These are phyloP conservation scores for Pisolithus thermaeus DNA, from an alignment of 1,284 basidiomycete genomes.

Conservation along the genomic window DNA sequence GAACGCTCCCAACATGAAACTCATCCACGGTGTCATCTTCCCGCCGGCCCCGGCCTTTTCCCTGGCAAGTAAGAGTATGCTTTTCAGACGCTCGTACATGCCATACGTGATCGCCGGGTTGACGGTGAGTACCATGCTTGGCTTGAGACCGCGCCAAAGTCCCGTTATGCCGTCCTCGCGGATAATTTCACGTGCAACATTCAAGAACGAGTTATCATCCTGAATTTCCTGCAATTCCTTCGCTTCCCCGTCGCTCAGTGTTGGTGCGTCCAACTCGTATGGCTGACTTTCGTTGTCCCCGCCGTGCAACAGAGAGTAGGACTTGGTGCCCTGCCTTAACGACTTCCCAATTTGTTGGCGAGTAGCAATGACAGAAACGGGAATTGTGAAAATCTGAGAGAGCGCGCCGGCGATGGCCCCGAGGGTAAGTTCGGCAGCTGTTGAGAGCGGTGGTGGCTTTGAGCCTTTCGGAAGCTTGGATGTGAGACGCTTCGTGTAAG, in stretches of 20 bases:
- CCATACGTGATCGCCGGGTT: slow-evolving; percentile 99
- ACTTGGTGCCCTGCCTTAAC: slow-evolving; percentile 3
- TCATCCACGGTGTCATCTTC: slow-evolving; percentile 75
- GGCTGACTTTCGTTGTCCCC: slow-evolving; percentile 30
- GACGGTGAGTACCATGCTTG: slow-evolving; percentile 87
- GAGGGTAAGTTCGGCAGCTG: slow-evolving; percentile 80
- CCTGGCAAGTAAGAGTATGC: slow-evolving; percentile 51
- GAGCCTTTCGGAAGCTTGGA: slow-evolving; percentile 51
- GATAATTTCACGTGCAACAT: slow-evolving; percentile 83
- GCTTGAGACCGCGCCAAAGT: slow-evolving; percentile 92
- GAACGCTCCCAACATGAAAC: slow-evolving; percentile 86
- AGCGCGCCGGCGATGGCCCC: slow-evolving; percentile 92
- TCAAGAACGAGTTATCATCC: slow-evolving; percentile 66
- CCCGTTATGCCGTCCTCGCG: slow-evolving; percentile 89
- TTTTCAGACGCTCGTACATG: slow-evolving; percentile 89
- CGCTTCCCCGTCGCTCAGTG: not conserved
- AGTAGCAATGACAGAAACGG: slow-evolving; percentile 95
- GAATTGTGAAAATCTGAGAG: slow-evolving; percentile 98
- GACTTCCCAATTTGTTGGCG: slow-evolving; percentile 83
- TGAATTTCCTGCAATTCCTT: slow-evolving; percentile 12
- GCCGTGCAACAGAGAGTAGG: not conserved
- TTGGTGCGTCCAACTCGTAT: not conserved
- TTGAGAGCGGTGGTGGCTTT: slow-evolving; percentile 61
- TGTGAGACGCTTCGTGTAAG: slow-evolving; percentile 70
- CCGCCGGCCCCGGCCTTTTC: slow-evolving; percentile 40